These are phyloP conservation scores for Talaromyces thailandensis DNA, from an alignment of 495 filamentous ascomycete species.

Conservation along the genomic window DNA sequence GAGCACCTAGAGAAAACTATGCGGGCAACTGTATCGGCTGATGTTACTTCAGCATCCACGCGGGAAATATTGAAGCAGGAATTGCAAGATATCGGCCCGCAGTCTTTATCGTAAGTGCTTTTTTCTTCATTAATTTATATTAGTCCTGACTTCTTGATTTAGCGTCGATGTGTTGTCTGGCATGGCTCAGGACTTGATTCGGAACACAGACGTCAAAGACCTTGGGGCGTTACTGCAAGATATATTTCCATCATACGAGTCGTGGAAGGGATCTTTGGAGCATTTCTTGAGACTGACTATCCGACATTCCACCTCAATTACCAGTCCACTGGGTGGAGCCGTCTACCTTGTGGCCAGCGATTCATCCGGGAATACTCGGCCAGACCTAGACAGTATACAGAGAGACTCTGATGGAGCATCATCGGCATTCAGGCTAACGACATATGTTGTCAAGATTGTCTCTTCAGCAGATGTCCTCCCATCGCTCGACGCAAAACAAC, in stretches of 20 bases:
- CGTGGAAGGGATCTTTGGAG: slow-evolving; percentile 46
- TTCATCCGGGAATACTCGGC: slow-evolving; percentile 15
- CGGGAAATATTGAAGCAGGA: slow-evolving; percentile 44
- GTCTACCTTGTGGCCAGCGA: slow-evolving; percentile 52
- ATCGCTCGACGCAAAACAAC: slow-evolving; percentile 21
- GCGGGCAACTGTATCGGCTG: slow-evolving; percentile 27
- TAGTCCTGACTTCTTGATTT: slow-evolving; percentile 11
- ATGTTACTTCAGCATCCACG: slow-evolving; percentile 28
- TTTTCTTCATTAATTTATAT: neutral
- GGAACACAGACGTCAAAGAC: slow-evolving; percentile 22
- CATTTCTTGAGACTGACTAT: slow-evolving; percentile 50
- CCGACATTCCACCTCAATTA: slow-evolving; percentile 57
- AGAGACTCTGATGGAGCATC: slow-evolving; percentile 63
- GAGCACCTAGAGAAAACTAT: slow-evolving; percentile 31
- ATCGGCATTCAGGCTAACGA: slow-evolving; percentile 60
- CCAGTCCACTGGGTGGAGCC: slow-evolving; percentile 59
- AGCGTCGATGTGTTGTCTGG: slow-evolving; percentile 45
- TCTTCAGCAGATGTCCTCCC: slow-evolving; percentile 18
- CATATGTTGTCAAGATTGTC: slow-evolving; percentile 54
- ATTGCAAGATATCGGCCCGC: slow-evolving; percentile 37
- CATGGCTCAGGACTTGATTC: slow-evolving; percentile 44
- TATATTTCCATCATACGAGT: slow-evolving; percentile 36
- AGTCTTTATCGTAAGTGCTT: slow-evolving; percentile 43
- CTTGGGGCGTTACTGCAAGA: slow-evolving; percentile 21
- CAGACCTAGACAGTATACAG: slow-evolving; percentile 22